These are phyloP conservation scores for Alternaria consortialis DNA, from an alignment of 2,329 filamentous ascomycete genomes.

Conservation along the genomic window DNA sequence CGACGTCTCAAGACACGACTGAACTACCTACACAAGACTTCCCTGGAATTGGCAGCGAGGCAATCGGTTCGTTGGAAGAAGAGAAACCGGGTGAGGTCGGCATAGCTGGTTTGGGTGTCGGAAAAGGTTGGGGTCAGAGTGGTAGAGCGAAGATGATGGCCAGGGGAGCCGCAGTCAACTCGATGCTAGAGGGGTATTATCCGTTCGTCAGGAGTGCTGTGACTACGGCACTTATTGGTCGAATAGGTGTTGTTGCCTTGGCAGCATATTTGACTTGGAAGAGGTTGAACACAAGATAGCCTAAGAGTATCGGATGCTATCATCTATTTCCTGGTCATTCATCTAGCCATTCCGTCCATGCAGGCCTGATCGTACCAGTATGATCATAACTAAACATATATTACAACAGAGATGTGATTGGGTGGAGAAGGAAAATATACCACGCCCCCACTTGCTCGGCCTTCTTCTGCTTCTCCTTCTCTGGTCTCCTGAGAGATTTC, in stretches of 20 bases:
- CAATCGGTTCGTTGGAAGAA: constrained; percentile 29
- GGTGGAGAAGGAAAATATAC: neutral
- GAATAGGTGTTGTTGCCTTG: constrained; percentile 41
- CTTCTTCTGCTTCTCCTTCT: too few species aligned
- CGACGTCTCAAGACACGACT: constrained; percentile 17
- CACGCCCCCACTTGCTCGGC: neutral
- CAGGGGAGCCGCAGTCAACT: constrained; percentile 55
- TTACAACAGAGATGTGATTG: neutral
- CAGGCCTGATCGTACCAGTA: neutral
- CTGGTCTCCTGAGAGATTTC: too few species aligned
- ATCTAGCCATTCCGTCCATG: neutral
- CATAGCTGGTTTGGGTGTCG: constrained; percentile 56
- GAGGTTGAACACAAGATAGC: constrained; percentile 17
- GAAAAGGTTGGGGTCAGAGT: constrained; percentile 49
- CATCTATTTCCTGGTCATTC: neutral
- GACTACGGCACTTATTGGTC: constrained; percentile 52
- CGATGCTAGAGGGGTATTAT: constrained; percentile 63
- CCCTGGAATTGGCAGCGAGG: constrained; percentile 33
- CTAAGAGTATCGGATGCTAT: neutral
- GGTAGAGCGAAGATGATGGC: constrained; percentile 50
- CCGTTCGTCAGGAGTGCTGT: constrained; percentile 60
- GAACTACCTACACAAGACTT: constrained; percentile 37
- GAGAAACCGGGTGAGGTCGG: constrained; percentile 55
- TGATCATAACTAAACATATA: neutral
- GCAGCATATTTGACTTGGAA: constrained; percentile 33